These are phyloP conservation scores for Aspergillus luchuensis DNA, from an alignment of 2,329 filamentous ascomycete genomes.

Conservation along the genomic window DNA sequence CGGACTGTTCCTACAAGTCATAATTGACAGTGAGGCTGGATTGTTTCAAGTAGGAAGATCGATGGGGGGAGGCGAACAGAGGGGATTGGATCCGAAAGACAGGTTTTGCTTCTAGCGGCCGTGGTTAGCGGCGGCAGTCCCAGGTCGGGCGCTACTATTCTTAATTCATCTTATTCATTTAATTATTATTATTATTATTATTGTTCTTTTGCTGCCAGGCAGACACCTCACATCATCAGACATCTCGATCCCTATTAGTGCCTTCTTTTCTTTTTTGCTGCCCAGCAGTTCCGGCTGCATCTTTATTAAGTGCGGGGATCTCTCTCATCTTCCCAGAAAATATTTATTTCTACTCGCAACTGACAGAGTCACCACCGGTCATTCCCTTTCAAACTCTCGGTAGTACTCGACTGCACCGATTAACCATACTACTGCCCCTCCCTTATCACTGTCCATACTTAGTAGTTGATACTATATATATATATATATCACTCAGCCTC, in stretches of 20 bases:
- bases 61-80: background rate
- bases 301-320: background rate
- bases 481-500: background rate
- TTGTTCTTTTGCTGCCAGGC: background rate
- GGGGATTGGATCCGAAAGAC: conserved; percentile 2
- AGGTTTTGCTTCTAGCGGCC: background rate
- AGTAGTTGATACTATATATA: background rate
- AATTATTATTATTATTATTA: background rate
- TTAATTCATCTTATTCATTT: background rate
- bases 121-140: conserved; percentile 8
- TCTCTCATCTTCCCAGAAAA: background rate
- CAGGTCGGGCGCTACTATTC: background rate
- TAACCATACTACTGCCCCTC: background rate
- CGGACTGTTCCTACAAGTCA: background rate
- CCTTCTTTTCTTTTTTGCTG: background rate
- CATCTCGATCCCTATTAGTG: background rate
- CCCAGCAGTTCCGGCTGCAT: background rate
- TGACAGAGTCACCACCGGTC: background rate
- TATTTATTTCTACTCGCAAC: background rate
- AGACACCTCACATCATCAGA: background rate
- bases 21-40: background rate
- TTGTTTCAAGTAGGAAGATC: background rate
- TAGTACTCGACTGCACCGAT: background rate
- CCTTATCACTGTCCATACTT: background rate
- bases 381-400: background rate